Evolutionary conservation across 257 asterid species (phyloP), one percentile per base, ranked within the genome.

Genomic region (Fraxinus anomala): DNA sequence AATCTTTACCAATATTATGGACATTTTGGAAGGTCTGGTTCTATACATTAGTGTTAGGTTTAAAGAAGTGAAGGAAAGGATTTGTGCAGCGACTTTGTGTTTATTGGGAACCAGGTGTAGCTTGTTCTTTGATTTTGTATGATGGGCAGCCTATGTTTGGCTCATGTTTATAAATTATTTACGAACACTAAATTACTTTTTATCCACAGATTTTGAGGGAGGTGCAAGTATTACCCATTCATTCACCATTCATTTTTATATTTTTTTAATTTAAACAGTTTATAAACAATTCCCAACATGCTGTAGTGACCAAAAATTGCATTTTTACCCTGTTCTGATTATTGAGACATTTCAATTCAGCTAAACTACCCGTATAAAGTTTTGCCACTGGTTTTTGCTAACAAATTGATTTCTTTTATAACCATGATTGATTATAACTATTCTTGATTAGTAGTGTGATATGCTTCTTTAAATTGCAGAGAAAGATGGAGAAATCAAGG

Each of bases 401-500:
- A 14, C 56, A 47, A 14, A 14, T 11, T 6, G 7, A 54, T 54
- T 17, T 54, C 26, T n/a, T 54, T 54, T n/a, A 4, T 54, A 54
- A 54, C 3, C 10, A 54, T 54, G 21, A 54, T 54, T 61, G 31
- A 21, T 9, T 23, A 9, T 11, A 24, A 24, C 6, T n/a, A 68
- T 30, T 49, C 19, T 80, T 81, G 59, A 76, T 73, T 54, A 23
- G 70, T 69, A 37, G 74, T 66, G n/a, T 76, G 74, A 76, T 63
- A 67, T 19, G 24, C 59, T 82, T 63, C 75, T 31, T 82, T 83
- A 33, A 74, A 47, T 83, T 89, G 83, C 97, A 96, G 99, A 89
- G 94, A 77, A 93, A 89, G 95, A 89, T 96, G 99, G 85, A 88
- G 77, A 93, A 85, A 86, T 89, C 91, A 7, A 80, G 39, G 77